These are phyloP conservation scores for Edaphochlamys debaryana DNA, from an alignment of 139 green algal genomes.

Conservation along the genomic window DNA sequence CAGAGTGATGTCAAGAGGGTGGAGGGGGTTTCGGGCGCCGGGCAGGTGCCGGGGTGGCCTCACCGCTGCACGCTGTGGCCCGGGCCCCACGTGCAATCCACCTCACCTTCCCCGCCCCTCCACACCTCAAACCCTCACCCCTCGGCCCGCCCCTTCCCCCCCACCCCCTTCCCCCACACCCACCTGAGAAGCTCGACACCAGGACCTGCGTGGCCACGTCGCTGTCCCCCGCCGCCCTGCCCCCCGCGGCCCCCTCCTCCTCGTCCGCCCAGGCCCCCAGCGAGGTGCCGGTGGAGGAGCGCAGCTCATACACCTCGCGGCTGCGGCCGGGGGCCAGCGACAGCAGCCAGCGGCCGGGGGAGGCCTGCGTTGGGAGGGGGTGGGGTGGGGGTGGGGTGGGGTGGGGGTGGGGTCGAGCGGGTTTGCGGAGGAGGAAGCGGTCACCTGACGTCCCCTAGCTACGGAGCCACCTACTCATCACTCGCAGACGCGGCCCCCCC, in stretches of 20 bases:
- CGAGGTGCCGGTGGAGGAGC: conserved; percentile 15
- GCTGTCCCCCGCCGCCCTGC: not conserved
- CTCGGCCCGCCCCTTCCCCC: no score
- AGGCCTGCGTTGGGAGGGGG: not conserved
- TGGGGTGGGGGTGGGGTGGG: not conserved
- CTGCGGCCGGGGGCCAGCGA: conserved; percentile 59
- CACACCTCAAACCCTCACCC: no score
- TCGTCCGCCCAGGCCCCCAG: not conserved
- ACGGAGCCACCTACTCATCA: not conserved
- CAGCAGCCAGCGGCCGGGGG: conserved; percentile 50
- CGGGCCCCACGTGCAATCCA: no score
- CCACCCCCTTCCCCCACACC: no score
- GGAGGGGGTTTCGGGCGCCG: no score
- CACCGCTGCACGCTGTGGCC: no score
- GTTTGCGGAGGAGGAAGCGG: not conserved
- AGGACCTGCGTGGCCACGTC: conserved; percentile 30
- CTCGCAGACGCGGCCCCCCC: no score
- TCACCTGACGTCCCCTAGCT: no score
- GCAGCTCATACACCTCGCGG: conserved; percentile 51
- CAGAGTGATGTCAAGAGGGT: no score
- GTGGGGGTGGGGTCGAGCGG: not conserved
- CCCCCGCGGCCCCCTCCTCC: not conserved
- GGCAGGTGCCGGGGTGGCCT: no score
- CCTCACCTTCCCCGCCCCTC: no score
- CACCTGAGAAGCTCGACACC: conserved; percentile 20